phyloP scores from a whole-genome alignment of 169 alveolate genomes.

The Perkinsus marinus region DNA sequence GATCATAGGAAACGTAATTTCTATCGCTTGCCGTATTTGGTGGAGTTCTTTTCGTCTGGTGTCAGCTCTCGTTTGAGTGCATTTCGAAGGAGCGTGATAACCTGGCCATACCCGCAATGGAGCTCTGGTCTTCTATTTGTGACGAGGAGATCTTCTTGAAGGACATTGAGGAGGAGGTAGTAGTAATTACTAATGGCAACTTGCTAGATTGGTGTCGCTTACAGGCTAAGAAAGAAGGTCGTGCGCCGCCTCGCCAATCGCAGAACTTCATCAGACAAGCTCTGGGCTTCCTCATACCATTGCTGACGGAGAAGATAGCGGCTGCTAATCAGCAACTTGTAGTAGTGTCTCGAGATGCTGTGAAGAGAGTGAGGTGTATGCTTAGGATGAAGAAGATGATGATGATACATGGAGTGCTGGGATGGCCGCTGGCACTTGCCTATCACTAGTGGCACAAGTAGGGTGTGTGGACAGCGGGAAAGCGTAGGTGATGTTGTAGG shows the following conservation, averaged over 20 bases:
- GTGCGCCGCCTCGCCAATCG: neutral
- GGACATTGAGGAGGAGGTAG: neutral
- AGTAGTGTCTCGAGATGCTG: neutral
- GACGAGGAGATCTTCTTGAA: conserved; percentile 51
- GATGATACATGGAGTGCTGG: conserved; percentile 70
- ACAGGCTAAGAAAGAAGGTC: neutral
- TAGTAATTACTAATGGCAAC: neutral
- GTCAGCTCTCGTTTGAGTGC: conserved; percentile 46
- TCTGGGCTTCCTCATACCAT: neutral
- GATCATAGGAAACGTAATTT: conserved; percentile 27
- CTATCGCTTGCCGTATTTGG: conserved; percentile 54
- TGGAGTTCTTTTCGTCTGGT: neutral
- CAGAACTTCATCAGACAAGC: neutral
- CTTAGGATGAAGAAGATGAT: conserved; percentile 52
- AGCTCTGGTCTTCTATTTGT: conserved; percentile 70
- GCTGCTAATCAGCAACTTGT: neutral
- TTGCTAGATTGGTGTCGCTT: neutral
- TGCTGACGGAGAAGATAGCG: neutral
- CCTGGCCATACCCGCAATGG: conserved; percentile 67
- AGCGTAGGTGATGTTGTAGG: neutral
- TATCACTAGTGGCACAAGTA: conserved; percentile 58
- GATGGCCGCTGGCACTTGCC: conserved; percentile 73
- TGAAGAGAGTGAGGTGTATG: neutral
- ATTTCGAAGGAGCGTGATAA: conserved; percentile 35
- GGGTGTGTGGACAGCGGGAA: too few relatives aligned